Evolutionary conservation across 306 rosid genomes (phyloP).

Genomic region (Oemleria cerasiformis): DNA sequence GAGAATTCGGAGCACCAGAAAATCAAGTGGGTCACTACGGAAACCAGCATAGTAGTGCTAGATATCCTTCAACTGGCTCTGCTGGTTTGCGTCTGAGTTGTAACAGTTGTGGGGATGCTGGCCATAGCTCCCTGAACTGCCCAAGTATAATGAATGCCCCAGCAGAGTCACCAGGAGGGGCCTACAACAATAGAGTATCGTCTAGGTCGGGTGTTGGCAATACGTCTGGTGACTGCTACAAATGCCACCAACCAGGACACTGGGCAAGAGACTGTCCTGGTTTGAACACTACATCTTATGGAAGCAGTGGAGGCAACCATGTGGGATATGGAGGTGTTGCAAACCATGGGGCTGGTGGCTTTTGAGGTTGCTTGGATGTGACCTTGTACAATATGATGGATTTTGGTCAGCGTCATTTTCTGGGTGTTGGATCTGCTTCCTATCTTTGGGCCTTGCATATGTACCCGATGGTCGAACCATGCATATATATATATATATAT

Average conservation of each 20-base stretch:
- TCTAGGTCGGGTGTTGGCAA: constrained; percentile 37
- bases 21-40: constrained; percentile 50
- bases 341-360: constrained; percentile 39
- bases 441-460: background rate
- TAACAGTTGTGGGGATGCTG: constrained; percentile 64
- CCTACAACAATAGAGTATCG: constrained; percentile 37
- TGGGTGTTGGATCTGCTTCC: background rate
- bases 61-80: constrained; percentile 30
- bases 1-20: constrained; percentile 47
- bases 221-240: constrained; percentile 59
- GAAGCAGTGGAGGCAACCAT: constrained; percentile 38
- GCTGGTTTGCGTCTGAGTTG: constrained; percentile 42
- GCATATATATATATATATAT: too few relatives aligned
- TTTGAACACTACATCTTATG: constrained; percentile 44
- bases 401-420: background rate
- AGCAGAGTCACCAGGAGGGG: constrained; percentile 43
- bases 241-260: constrained; percentile 80
- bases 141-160: constrained; percentile 44
- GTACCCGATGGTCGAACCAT: background rate
- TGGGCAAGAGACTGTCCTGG: constrained; percentile 86
- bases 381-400: constrained; percentile 10
- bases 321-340: constrained; percentile 55
- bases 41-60: constrained; percentile 44
- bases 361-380: constrained; percentile 25
- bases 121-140: constrained; percentile 69